phyloP scores from a whole-genome alignment of 345 rosid genomes.

The Alliaria petiolata region DNA sequence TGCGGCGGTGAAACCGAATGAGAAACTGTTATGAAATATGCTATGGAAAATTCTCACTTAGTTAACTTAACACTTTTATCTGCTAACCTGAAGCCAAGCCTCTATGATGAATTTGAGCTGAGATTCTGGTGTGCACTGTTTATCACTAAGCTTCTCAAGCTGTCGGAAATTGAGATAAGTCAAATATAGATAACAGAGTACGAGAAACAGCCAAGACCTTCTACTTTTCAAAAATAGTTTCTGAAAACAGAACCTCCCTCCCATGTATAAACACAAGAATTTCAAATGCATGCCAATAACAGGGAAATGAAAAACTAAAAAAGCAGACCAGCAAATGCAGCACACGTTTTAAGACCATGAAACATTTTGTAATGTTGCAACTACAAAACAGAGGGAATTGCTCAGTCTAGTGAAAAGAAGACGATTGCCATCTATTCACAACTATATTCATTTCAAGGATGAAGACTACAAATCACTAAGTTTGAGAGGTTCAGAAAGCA shows the following conservation, averaged over 20 bases:
- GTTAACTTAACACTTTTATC: constrained; percentile 1
- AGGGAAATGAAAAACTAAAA: not conserved
- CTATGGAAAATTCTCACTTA: not conserved
- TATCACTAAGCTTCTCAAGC: constrained; percentile 92
- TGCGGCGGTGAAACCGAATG: constrained; percentile 30
- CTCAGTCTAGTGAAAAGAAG: not conserved
- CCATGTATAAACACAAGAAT: not conserved
- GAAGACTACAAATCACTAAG: constrained; percentile 12
- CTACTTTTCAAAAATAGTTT: not conserved
- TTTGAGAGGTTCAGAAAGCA: not conserved
- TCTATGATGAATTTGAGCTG: constrained; percentile 95
- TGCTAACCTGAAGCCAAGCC: constrained; percentile 95
- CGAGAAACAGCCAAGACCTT: constrained; percentile 3
- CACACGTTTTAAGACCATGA: not conserved
- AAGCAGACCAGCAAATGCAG: not conserved
- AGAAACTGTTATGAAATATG: constrained; percentile 12
- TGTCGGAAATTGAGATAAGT: constrained; percentile 28
- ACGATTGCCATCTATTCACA: not conserved
- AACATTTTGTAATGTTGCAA: no score
- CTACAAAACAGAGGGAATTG: no score
- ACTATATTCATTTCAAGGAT: not conserved
- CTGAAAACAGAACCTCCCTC: not conserved
- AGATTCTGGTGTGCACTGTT: constrained; percentile 79
- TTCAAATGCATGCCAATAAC: constrained; percentile 9
- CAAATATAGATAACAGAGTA: not conserved